These are phyloP conservation scores for Xylaria sp. DNA, from an alignment of 2,329 filamentous ascomycete species.

Conservation along the genomic window DNA sequence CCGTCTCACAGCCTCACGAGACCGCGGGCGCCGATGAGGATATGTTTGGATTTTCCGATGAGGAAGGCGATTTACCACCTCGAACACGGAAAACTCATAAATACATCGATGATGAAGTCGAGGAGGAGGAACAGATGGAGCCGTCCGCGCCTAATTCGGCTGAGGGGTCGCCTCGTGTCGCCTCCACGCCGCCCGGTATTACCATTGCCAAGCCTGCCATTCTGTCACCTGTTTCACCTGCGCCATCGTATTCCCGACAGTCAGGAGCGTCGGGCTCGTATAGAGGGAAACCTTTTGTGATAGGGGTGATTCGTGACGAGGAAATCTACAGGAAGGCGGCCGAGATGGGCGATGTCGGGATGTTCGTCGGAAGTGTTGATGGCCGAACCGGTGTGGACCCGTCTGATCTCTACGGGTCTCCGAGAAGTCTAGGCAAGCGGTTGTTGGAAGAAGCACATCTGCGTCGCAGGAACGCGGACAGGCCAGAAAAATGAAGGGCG, in stretches of 20 bases:
- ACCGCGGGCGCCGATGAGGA: conserved; percentile 29
- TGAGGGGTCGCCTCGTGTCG: conserved; percentile 20
- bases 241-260: conserved; percentile 24
- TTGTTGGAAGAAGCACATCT: conserved; percentile 41
- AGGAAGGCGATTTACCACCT: neutral
- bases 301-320: conserved; percentile 47
- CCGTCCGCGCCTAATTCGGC: conserved; percentile 16
- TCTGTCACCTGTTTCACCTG: conserved; percentile 31
- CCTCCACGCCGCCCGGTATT: conserved; percentile 43
- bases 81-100: conserved; percentile 25
- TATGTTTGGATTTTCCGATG: conserved; percentile 43
- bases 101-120: conserved; percentile 33
- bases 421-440: conserved; percentile 45
- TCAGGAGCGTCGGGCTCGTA: conserved; percentile 45
- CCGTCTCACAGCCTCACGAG: neutral
- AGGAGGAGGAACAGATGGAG: conserved; percentile 22
- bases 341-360: conserved; percentile 44
- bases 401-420: conserved; percentile 42
- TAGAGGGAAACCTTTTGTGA: conserved; percentile 47
- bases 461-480: conserved; percentile 14
- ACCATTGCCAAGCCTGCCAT: conserved; percentile 33
- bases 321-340: conserved; percentile 45
- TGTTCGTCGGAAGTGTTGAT: conserved; percentile 50
- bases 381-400: conserved; percentile 47
- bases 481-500: conserved; percentile 3